Evolutionary conservation across 495 filamentous ascomycete genomes (phyloP), one percentile per base, ranked within the genome.

Genomic region (Clavariopsis aquatica): DNA sequence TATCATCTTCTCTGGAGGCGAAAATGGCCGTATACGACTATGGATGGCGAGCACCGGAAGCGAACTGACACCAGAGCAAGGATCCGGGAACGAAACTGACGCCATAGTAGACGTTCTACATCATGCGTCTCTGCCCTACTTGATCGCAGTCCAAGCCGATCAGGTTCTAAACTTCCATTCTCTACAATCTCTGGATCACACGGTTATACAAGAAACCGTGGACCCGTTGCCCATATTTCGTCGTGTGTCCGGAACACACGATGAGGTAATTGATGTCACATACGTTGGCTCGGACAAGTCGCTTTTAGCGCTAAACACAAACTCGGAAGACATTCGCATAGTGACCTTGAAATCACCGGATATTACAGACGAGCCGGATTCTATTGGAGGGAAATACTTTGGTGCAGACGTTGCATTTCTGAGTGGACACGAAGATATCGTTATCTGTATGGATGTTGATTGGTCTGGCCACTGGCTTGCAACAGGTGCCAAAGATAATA

Each of bases 391-490:
- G 12, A 63, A 62, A 17, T 93, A 93, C 73, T 97, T 89, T 72
- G 93, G 93, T 3, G 89, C 91, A 34, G 94, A 98, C 73, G 82
- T 96, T 46, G 89, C 87, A 4, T 79, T 91, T 55, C 81, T 98
- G 6, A 89, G 88, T 67, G 94, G 92, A 28, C 94, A 99, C 65
- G 86, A 90, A 54, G 94, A 98, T 65, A 96, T 98, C 45, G 89
- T 98, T 57, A 96, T 99, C 76, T 94, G 91, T 59, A 78, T 99
- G 29, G 92, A 96, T 76, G 86, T 89, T 20, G 94, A 98, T 75
- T 96, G 91, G 90, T 96, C 94, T 5, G 94, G 95, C 9, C 85
- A 91, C 73, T 99, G 94, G 94, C 83, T 99, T 53, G 95, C 89
- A 28, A 96, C 92, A 28, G 94, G 93, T 43, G 89, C 92, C 6